Evolutionary conservation across 1,284 basidiomycete genomes (phyloP), one percentile per base, ranked within the genome.

Genomic region (Porodaedalea pini): DNA sequence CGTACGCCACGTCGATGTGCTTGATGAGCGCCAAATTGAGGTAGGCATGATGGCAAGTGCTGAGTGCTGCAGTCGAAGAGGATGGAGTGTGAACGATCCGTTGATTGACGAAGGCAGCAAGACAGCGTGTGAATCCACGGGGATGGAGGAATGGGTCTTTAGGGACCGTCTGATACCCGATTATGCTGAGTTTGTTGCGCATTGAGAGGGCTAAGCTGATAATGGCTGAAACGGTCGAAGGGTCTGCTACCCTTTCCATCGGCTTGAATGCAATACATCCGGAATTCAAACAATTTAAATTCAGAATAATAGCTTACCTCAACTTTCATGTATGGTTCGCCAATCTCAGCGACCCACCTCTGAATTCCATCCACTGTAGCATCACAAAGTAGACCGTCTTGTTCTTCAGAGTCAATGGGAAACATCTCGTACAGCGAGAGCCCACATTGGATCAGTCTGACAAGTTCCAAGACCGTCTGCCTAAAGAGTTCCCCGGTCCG

Each of bases 141-240:
- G 87, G 85, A 57, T 88, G 78, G 37, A 88, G 69, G 66, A 92
- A 90, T 0, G 90, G 89, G 66, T 92, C 89, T 67, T 85, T 86
- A 2, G 88, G 85, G 25, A 86, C 72, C 48, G 76, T 64, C 71
- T 83, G 66, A 63, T 71, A 74, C 4, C 78, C 77, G 2, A 86
- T 69, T 2, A 76, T 77, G 23, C 79, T 77, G 11, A 92, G 75
- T 66, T 83, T 85, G 70, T 88, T 90, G 37, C 89, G 77, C 44
- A 79, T 75, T 27, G 80, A 74, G 23, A 88, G 73, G 23, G 90
- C 77, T 43, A 88, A 75, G 59, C 83, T 87, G 50, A 92, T 72
- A 15, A 92, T 74, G 2, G 82, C 81, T 31, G 86, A 78, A 11
- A 92, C 77, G 51, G 85, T 78, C 29, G 75, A 75, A 1, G 90